Conservation (phyloP, 495 filamentous ascomycete genomes). For the Penicillium argentinense region DNA sequence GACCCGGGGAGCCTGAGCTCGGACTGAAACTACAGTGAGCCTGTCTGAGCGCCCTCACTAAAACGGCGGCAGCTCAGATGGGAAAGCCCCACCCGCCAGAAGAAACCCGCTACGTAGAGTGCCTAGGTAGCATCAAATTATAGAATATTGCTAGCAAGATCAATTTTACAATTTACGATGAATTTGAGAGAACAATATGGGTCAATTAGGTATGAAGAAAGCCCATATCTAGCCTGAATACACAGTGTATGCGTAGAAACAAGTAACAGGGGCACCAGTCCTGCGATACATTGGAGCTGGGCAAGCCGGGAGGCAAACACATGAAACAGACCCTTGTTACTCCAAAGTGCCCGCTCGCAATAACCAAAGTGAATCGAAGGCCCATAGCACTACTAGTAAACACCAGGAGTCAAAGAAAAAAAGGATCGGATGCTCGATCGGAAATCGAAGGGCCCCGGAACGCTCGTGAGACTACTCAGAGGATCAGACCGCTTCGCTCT, state of each 20-base stretch:
- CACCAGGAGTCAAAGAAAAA: conserved; percentile 14
- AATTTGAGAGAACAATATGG: not conserved
- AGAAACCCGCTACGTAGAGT: too few species aligned
- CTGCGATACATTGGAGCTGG: conserved; percentile 21
- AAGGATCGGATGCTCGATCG: conserved; percentile 10
- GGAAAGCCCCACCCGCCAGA: too few species aligned
- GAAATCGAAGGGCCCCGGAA: conserved; percentile 14
- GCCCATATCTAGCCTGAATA: conserved; percentile 35
- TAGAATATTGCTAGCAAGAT: too few species aligned
- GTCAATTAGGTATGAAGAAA: conserved; percentile 29
- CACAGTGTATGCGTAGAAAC: conserved; percentile 35
- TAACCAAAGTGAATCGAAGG: conserved; percentile 31
- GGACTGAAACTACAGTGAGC: too few species aligned
- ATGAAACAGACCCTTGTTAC: conserved; percentile 27
- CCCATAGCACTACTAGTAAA: conserved; percentile 34
- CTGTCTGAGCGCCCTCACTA: too few species aligned
- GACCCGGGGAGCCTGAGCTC: too few species aligned
- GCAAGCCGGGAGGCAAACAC: conserved; percentile 14
- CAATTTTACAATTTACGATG: too few species aligned
- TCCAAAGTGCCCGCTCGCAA: conserved; percentile 42
- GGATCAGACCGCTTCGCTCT: too few species aligned
- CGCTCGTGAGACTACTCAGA: too few species aligned
- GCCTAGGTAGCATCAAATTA: too few species aligned
- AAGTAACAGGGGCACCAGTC: conserved; percentile 24
- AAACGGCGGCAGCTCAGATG: too few species aligned